A percentile compares a stretch with the other conserved stretches of the same genome.
Evolutionary conservation across 2,329 filamentous ascomycete species (phyloP).

Genomic region (Triangularia setosa): DNA sequence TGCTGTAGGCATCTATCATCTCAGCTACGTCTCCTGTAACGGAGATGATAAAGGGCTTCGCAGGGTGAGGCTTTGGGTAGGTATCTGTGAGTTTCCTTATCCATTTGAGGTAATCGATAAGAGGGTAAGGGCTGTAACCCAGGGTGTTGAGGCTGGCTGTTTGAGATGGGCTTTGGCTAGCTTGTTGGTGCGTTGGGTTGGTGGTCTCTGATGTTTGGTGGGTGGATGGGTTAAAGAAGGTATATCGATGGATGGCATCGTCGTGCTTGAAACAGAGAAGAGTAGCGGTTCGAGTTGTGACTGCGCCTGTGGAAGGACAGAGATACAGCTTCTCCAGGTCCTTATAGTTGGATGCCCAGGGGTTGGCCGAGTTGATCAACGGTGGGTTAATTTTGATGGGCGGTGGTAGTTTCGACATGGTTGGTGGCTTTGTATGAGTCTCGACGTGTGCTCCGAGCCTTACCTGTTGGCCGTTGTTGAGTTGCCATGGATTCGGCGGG

Average conservation of each 20-base stretch:
- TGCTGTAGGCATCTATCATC: constrained; percentile 52
- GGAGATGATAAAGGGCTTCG: constrained; percentile 64
- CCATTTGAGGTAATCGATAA: constrained; percentile 56
- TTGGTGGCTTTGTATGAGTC: background rate
- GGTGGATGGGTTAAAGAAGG: constrained; percentile 53
- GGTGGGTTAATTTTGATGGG: constrained; percentile 56
- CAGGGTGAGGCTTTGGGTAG: constrained; percentile 8
- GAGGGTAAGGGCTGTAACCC: constrained; percentile 65
- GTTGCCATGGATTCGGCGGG: background rate
- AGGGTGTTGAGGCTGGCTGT: constrained; percentile 62
- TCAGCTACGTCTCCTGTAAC: constrained; percentile 63
- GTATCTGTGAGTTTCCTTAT: constrained; percentile 44
- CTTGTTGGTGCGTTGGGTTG: constrained; percentile 5
- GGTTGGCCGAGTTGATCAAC: constrained; percentile 70
- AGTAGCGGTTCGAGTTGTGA: constrained; percentile 66
- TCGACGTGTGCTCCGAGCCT: background rate
- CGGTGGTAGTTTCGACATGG: constrained; percentile 37
- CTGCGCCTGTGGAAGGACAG: constrained; percentile 62
- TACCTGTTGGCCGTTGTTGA: background rate
- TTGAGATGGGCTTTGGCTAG: constrained; percentile 17
- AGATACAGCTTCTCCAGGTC: constrained; percentile 60
- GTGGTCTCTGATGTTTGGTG: constrained; percentile 19
- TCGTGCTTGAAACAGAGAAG: constrained; percentile 63
- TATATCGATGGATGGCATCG: constrained; percentile 56
- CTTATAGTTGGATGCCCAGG: constrained; percentile 65